Evolutionary conservation across 2,329 filamentous ascomycete genomes (phyloP), one percentile per base, ranked within the genome.

Genomic region (Ophiostoma novo-ulmi): DNA sequence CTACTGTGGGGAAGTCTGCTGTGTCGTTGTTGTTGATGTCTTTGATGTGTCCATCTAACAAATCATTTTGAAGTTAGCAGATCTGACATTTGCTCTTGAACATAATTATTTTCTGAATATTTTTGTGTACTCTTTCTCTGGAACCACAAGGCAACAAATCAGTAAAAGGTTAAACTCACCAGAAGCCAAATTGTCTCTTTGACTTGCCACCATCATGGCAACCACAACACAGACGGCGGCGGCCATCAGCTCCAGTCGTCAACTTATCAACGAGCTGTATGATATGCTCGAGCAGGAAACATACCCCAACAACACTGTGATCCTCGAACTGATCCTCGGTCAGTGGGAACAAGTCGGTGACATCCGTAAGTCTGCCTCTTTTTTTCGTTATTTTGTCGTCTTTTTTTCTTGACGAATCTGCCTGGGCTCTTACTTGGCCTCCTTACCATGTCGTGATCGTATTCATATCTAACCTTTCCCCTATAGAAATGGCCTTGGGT

Each of bases 261-360:
- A 58, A 26, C 68, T 73, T 41, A 58, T 74, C 58, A 55, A 69
- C 36, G 72, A 74, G 52, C 69, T 74, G 26, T 74, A 74, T 20
- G 73, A 73, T 31, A 44, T 69, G 17, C 69, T 73, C 2, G 72
- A 73, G 26, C 61, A 38, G 5, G 68, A 72, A 7, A 55, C 66
- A 11, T 64, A 73, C n/a, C 65, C 69, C 3, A 39, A 67, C 6
- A 73, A 70, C 61, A 70, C 71, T 1, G 61, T 67, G 20, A 65
- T 73, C 14, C 71, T 52, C 48, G 73, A 74, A 65, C 39, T 73
- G 17, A 72, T 74, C 14, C 69, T 73, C 11, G 68, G 72, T 41
- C 71, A 72, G 39, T 74, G 73, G 73, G 41, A 71, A 39, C 52
- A 69, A 11, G 20, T 71, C 8, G 73, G 72, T 3, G 70, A 74